Conservation (phyloP, 768 basidiomycete genomes). For the Pleurotus sapidus region DNA sequence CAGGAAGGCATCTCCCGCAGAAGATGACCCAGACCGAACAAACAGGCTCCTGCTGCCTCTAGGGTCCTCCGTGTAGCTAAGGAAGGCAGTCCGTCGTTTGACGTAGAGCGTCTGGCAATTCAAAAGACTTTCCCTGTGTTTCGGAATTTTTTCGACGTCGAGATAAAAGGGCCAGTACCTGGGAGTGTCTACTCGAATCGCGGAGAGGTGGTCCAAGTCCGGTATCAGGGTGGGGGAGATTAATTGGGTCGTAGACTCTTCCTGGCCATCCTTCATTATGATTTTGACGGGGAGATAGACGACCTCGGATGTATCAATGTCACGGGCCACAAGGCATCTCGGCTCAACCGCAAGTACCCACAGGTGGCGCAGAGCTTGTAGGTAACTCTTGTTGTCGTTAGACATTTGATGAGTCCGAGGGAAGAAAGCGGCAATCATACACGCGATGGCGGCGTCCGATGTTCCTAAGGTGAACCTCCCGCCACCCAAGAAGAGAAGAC, state of each 20-base stretch:
- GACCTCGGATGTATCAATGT: slow-evolving; percentile 88
- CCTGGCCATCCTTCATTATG: slow-evolving; percentile 64
- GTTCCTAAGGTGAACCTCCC: slow-evolving; percentile 91
- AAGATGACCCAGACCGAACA: slow-evolving; percentile 81
- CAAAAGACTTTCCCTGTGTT: slow-evolving; percentile 68
- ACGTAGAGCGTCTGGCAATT: slow-evolving; percentile 84
- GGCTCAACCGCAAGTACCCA: slow-evolving; percentile 98
- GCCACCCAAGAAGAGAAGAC: slow-evolving; percentile 89
- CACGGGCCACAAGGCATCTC: slow-evolving; percentile 85
- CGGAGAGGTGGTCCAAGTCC: slow-evolving; percentile 75
- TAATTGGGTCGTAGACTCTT: slow-evolving; percentile 66
- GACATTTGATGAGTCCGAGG: slow-evolving; percentile 80
- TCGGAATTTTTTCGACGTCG: slow-evolving; percentile 64
- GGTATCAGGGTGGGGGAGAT: slow-evolving; percentile 94
- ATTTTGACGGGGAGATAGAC: slow-evolving; percentile 94
- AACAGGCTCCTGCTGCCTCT: slow-evolving; percentile 91
- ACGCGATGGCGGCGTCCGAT: slow-evolving; percentile 88
- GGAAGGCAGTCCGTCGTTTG: slow-evolving; percentile 87
- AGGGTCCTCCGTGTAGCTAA: slow-evolving; percentile 93
- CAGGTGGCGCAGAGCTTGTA: slow-evolving; percentile 91
- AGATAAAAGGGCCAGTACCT: slow-evolving; percentile 94
- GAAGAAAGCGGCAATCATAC: slow-evolving; percentile 88
- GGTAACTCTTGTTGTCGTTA: slow-evolving; percentile 84
- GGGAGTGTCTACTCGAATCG: slow-evolving; percentile 88
- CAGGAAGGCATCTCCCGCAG: slow-evolving; percentile 72